Percentiles rank a stretch among this genome's conserved stretches.
These are phyloP conservation scores for Debaryomyces sp. DNA, from an alignment of 1,139 yeast species.

Conservation along the genomic window DNA sequence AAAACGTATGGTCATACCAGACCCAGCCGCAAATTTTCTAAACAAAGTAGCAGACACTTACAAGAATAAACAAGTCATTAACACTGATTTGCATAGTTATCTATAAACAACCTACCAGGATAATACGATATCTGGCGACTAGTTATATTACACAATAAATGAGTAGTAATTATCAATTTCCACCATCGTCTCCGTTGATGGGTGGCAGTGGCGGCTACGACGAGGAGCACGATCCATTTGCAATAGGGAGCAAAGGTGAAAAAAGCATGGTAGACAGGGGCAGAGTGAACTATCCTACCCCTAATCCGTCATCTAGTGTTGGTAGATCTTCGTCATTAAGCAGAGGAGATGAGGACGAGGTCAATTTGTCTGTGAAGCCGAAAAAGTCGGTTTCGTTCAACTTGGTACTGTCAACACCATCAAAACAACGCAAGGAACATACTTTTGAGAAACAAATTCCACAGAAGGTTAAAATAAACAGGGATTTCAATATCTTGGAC, in stretches of 20 bases:
- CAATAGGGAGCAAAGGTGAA: slow-evolving; percentile 12
- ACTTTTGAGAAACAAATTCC: not conserved
- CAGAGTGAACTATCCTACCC: slow-evolving; percentile 48
- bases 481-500: slow-evolving; percentile 42
- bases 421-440: not conserved
- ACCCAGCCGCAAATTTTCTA: not conserved
- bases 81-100: not conserved
- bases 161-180: slow-evolving; percentile 43
- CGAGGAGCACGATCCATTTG: slow-evolving; percentile 26
- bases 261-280: slow-evolving; percentile 20
- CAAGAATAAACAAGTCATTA: not conserved
- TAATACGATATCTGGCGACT: not conserved
- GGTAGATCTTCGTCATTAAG: slow-evolving; percentile 52
- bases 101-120: not conserved
- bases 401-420: not conserved
- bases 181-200: slow-evolving; percentile 66
- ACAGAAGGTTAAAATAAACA: slow-evolving; percentile 21
- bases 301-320: slow-evolving; percentile 56
- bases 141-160: not conserved
- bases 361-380: slow-evolving; percentile 1
- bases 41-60: not conserved
- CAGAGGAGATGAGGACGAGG: not conserved
- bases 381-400: slow-evolving; percentile 8
- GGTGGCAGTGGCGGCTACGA: slow-evolving; percentile 29
- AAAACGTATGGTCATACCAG: not conserved